These are phyloP conservation scores for Colletotrichum sp. DNA, from an alignment of 2,329 filamentous ascomycete genomes.

Conservation along the genomic window DNA sequence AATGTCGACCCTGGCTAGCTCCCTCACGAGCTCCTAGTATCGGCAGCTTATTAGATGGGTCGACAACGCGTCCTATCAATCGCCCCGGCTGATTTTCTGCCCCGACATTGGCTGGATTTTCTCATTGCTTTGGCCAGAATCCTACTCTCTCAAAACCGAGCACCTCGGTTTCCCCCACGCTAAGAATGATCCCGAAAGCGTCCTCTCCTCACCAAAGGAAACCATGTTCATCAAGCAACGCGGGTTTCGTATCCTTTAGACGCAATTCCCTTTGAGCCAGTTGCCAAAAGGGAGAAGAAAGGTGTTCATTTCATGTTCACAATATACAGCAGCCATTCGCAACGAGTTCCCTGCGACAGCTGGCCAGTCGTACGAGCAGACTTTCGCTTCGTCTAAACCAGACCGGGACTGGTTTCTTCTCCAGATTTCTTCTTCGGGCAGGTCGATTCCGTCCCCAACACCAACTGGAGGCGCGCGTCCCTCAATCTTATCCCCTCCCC, in stretches of 20 bases:
- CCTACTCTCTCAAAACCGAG: neutral
- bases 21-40: neutral
- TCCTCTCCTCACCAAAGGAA: neutral
- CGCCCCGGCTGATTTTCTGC: neutral
- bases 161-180: neutral
- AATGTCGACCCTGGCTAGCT: neutral
- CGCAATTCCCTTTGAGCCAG: neutral
- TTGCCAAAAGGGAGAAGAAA: neutral
- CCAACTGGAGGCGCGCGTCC: neutral
- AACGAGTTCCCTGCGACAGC: neutral
- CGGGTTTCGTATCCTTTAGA: neutral
- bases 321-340: neutral
- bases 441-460: neutral
- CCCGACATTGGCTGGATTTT: neutral
- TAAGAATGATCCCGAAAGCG: neutral
- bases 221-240: neutral
- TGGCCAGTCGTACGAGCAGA: neutral
- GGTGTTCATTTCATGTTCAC: neutral
- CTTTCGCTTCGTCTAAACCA: neutral
- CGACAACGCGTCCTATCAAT: neutral
- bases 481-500: neutral
- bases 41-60: conserved; percentile 12
- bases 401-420: neutral
- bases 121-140: neutral
- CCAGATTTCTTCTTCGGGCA: conserved; percentile 9